phyloP scores from a whole-genome alignment of 2,329 filamentous ascomycete species.

The Pestalotiopsis sp. region DNA sequence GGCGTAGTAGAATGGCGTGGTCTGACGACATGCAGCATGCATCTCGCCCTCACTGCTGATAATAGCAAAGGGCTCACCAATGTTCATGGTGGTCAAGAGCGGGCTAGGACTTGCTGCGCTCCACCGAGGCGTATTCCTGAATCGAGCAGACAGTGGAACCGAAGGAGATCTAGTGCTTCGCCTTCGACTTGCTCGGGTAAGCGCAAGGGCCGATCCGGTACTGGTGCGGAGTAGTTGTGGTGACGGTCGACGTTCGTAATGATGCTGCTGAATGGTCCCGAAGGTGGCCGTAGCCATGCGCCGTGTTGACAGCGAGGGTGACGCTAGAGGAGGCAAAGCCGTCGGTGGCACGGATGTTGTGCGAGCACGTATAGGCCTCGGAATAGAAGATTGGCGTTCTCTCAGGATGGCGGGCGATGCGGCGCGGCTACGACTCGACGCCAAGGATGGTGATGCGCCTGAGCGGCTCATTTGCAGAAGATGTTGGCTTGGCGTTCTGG shows the following conservation, averaged over 20 bases:
- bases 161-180: slow-evolving; percentile 63
- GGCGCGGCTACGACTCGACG: slow-evolving; percentile 34
- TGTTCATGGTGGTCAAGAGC: slow-evolving; percentile 12
- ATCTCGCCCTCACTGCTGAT: slow-evolving; percentile 26
- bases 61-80: slow-evolving; percentile 32
- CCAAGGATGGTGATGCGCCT: slow-evolving; percentile 36
- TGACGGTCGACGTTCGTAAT: slow-evolving; percentile 39
- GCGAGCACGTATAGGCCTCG: slow-evolving; percentile 50
- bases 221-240: slow-evolving; percentile 35
- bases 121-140: slow-evolving; percentile 55
- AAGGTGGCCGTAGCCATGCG: slow-evolving; percentile 46
- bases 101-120: slow-evolving; percentile 50
- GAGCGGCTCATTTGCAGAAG: slow-evolving; percentile 30
- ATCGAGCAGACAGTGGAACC: slow-evolving; percentile 30
- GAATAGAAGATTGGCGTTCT: slow-evolving; percentile 36
- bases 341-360: slow-evolving; percentile 53
- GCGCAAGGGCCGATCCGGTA: slow-evolving; percentile 24
- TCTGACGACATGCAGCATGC: slow-evolving; percentile 19
- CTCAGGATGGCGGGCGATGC: slow-evolving; percentile 42
- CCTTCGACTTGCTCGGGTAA: slow-evolving; percentile 42
- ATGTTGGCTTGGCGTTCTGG: slow-evolving; percentile 43
- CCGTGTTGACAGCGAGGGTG: slow-evolving; percentile 43
- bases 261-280: slow-evolving; percentile 21
- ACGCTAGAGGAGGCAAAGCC: slow-evolving; percentile 35
- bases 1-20: slow-evolving; percentile 72